Evolutionary conservation across 164 flowering plant species (phyloP), one percentile per base, ranked within the genome.

Genomic region (Pachysandra terminalis): DNA sequence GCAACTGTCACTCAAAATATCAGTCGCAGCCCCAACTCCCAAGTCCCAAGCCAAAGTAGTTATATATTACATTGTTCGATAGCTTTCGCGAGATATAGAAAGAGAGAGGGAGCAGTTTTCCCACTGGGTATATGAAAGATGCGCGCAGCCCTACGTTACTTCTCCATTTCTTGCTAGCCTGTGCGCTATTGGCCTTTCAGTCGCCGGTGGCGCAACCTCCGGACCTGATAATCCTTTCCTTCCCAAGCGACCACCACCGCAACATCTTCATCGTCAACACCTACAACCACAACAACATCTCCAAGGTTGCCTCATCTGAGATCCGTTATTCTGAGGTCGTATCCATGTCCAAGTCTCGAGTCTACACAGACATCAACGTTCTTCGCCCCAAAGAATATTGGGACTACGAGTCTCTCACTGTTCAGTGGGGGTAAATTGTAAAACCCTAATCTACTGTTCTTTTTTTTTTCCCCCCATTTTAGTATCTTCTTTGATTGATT

Each of bases 361-460:
- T 89, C 40, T 89, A 87, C 78, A 64, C 91, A 5, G 91, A 87
- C 63, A 75, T 87, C n/a, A n/a, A n/a, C n/a, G n/a, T n/a, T n/a
- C n/a, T n/a, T n/a, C n/a, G n/a, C n/a, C n/a, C n/a, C n/a, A n/a
- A n/a, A n/a, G n/a, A n/a, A n/a, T n/a, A n/a, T n/a, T n/a, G n/a
- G n/a, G n/a, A n/a, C n/a, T n/a, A n/a, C n/a, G n/a, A n/a, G n/a
- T n/a, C n/a, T n/a, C n/a, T n/a, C n/a, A n/a, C n/a, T n/a, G n/a
- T n/a, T 51, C 90, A 89, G 66, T 89, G 94, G 94, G 90, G 94
- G 94, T 85, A 84, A 63, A n/a, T n/a, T n/a, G n/a, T n/a, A n/a
- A 23, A 51, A 17, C 62, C 63, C 67, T 63, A 56, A 63, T 45
- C 5, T 5, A 16, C 40, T 24, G 52, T 32, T 15, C 27, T 56